Base-by-base conservation (phyloP, 2,329 filamentous ascomycete species). In the Ceratocystis destructans region DNA sequence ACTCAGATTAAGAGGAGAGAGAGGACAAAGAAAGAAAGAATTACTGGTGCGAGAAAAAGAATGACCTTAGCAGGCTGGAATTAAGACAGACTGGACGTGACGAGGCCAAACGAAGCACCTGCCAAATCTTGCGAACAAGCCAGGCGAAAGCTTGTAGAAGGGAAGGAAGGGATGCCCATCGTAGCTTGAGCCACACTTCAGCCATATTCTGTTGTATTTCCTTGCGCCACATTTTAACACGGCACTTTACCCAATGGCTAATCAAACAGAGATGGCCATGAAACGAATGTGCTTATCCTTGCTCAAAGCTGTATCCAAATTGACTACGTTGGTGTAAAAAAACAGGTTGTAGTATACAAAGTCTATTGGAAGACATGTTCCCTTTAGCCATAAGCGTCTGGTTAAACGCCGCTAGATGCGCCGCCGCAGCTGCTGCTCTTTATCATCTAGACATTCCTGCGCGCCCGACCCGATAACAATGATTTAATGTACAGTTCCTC, bases 291-390 rank as follows among this genome's bases (percentile, higher is more conserved):
- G 48, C 7, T 4, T 50, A 4, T 53, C 48, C 25, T 53, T 25
- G 48, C 48, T 15, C 15, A 53, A 10, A 28, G 22, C 22, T 25
- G 20, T 25, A 12, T 3, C 48, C 5, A 20, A 22, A 12, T 25
- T 25, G 25, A 5, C 10, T 5, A 25, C 3, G 48, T 25, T 25
- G 10, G 48, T 53, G 20, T 12, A 25, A 53, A 48, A 48, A 61
- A 63, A 63, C 46, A 37, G 55, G 62, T 65, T 33, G 57, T 68
- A 64, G 55, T 65, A 65, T 68, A 68, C 66, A 68, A n/a, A 46
- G 55, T 59, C 55, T 59, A 59, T 59, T 17, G 55, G 55, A 59
- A 59, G 55, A 59, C 55, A 59, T 33, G 25, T 33, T 20, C n/a
- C 37, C n/a, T 61, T 61, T 17, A 15, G 25, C 33, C 5, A 7